A percentile compares a stretch with the other conserved stretches of the same genome.
These are phyloP conservation scores for Bonnemaisonia californica DNA, from an alignment of 31 red algal species.

Conservation along the genomic window DNA sequence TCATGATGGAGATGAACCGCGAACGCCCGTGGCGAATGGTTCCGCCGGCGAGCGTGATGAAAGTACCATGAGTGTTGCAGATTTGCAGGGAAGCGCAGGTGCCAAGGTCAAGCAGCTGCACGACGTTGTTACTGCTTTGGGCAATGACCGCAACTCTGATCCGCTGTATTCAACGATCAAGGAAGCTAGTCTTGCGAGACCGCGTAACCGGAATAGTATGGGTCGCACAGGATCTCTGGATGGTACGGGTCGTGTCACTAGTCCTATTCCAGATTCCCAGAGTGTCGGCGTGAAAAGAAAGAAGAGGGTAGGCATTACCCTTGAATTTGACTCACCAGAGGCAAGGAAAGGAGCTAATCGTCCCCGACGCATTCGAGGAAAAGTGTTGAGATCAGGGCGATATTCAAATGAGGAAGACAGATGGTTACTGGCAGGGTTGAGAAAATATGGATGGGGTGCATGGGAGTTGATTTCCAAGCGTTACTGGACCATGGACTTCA, in stretches of 20 bases:
- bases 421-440: constrained; percentile 32
- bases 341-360: not conserved
- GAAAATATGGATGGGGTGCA: constrained; percentile 43
- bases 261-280: constrained; percentile 57
- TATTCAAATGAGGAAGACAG: constrained; percentile 37
- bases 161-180: constrained; percentile 12
- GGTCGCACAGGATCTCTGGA: not conserved
- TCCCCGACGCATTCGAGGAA: not conserved
- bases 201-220: not conserved
- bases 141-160: not conserved
- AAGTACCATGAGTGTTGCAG: not conserved
- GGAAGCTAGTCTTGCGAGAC: not conserved
- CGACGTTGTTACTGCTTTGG: not conserved
- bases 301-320: not conserved
- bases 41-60: not conserved
- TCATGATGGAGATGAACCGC: not conserved
- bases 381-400: constrained; percentile 21
- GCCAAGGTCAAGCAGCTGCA: not conserved
- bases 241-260: constrained; percentile 21
- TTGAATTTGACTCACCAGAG: not conserved
- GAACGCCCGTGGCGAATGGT: too few relatives aligned
- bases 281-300: constrained; percentile 19
- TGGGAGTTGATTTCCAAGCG: constrained; percentile 35
- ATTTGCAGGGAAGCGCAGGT: not conserved
- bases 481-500: constrained; percentile 1